Evolutionary conservation across 2,329 filamentous ascomycete genomes (phyloP).

Genomic region (Trichothecium roseum): DNA sequence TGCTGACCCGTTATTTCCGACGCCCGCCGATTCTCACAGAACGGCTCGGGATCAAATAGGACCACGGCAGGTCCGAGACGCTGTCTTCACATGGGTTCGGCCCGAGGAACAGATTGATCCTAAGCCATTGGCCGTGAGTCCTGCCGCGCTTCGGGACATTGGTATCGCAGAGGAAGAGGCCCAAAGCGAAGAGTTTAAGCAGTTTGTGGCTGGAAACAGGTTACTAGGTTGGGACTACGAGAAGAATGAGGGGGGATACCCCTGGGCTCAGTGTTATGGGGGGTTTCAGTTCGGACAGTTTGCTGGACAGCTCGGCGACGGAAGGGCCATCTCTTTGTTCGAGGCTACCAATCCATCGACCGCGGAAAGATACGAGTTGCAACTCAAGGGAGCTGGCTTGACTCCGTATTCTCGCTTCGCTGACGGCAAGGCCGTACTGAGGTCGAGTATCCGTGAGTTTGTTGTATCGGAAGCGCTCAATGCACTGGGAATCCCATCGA

Average conservation of each 20-base stretch:
- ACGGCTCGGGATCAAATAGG: conserved; percentile 67
- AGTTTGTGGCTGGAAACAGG: conserved; percentile 72
- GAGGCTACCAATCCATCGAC: conserved; percentile 70
- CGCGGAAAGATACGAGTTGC: conserved; percentile 72
- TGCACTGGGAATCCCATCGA: conserved; percentile 76
- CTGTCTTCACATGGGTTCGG: conserved; percentile 83
- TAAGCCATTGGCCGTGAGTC: conserved; percentile 73
- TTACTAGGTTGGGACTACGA: conserved; percentile 69
- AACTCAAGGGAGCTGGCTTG: conserved; percentile 85
- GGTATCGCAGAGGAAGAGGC: conserved; percentile 61
- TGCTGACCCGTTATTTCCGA: conserved; percentile 67
- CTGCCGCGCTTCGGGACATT: conserved; percentile 69
- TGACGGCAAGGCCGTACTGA: conserved; percentile 85
- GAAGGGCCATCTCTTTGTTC: conserved; percentile 87
- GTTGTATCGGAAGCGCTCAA: conserved; percentile 84
- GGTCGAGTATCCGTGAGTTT: conserved; percentile 90
- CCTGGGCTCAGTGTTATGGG: conserved; percentile 98
- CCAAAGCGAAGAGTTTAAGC: conserved; percentile 61
- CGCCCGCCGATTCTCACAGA: conserved; percentile 69
- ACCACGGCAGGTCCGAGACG: conserved; percentile 75
- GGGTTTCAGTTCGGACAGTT: conserved; percentile 74
- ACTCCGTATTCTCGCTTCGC: conserved; percentile 96
- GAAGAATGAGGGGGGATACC: conserved; percentile 63
- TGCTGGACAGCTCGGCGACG: conserved; percentile 93
- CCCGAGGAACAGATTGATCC: conserved; percentile 63